Conservation (phyloP, 345 rosid species). For the Pistacia vera region DNA sequence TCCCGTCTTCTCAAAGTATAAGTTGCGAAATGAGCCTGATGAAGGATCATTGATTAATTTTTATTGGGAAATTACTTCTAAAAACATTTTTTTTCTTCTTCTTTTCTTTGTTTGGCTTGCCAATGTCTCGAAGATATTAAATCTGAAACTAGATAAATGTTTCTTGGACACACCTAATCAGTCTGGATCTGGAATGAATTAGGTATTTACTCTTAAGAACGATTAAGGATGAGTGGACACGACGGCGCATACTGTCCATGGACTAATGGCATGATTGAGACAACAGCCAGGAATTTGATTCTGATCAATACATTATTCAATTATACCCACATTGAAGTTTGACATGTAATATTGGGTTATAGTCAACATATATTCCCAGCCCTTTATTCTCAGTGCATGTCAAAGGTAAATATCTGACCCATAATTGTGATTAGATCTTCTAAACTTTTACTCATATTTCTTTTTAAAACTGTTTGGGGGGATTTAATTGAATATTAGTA, state of each 20-base stretch:
- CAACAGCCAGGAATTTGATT: neutral
- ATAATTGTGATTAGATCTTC: no score
- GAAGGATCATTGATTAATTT: no score
- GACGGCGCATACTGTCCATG: neutral
- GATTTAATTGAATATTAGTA: no score
- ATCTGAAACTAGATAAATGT: no score
- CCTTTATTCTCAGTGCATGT: neutral
- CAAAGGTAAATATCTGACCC: neutral
- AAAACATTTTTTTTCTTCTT: no score
- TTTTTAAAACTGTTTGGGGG: no score
- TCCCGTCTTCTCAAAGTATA: neutral
- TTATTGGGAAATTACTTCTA: no score
- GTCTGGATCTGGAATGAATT: neutral
- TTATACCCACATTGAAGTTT: neutral
- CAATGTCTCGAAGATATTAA: no score
- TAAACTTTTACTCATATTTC: no score
- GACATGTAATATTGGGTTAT: neutral
- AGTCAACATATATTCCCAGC: constrained; percentile 1
- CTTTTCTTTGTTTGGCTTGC: no score
- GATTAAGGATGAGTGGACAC: neutral
- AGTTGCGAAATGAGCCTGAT: neutral
- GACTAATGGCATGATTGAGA: neutral
- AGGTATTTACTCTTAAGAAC: neutral
- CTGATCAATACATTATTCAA: neutral
- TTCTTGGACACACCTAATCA: neutral